Base-by-base conservation (phyloP, 768 basidiomycete species). In the Tulasnella sp. region DNA sequence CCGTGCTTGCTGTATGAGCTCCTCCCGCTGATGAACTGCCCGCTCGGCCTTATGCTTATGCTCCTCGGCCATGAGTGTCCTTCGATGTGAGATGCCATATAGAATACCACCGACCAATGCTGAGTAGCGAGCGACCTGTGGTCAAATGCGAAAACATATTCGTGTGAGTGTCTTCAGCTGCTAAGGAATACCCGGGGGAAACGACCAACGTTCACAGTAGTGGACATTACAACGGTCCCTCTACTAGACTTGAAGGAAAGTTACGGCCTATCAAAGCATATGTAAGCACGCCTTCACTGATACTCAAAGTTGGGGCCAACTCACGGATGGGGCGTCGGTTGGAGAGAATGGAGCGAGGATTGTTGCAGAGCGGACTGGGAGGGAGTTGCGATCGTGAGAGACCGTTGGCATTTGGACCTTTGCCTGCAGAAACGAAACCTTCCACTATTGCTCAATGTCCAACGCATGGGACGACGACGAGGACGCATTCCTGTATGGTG, bases 81-180 rank as follows among this genome's bases (percentile, higher is more conserved):
- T 82, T 68, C 87, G 86, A 77, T 97, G 93, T 68, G 82, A 82
- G 71, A 93, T 84, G 69, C 94, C 94, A 71, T 97, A 98, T 69
- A 83, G 72, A 65, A 94, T 79, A 69, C 94, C 94, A 44, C 82
- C 78, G 64, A 85, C 73, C 65, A 99, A 81, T 52, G 93, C 92
- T 19, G 91, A 84, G 73, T 94, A 98, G 68, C 94, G 88, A 67
- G 86, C 85, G 71, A 94, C 94, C 94, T 93, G 70, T 15, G 31
- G 67, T 27, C 34, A 53, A 43, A 25, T 27, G 9, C 19, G 34
- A 22, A 41, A 58, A 9, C 34, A 24, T 45, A 30, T 48, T 38
- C 43, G 19, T 27, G 38, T 50, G 44, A 41, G 54, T 56, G 54
- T 25, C 24, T 12, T 25, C n/a, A 38, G 31, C 38, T 5, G 34